Percentiles rank a stretch among this genome's conserved stretches.
phyloP scores from a whole-genome alignment of 2,329 filamentous ascomycete genomes.

The Sphaceloma murrayae region DNA sequence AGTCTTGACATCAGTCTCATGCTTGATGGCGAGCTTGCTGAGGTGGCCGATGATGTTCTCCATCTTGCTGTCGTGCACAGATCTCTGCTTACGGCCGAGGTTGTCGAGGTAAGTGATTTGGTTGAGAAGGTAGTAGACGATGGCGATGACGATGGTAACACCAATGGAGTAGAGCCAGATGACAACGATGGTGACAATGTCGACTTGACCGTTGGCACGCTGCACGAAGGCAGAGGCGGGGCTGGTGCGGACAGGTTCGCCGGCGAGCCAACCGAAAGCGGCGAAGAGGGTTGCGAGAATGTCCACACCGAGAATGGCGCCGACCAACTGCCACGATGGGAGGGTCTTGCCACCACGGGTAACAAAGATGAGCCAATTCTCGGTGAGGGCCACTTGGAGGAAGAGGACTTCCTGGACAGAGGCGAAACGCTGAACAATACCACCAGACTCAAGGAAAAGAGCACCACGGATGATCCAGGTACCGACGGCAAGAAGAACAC shows the following conservation, averaged over 20 bases:
- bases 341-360: constrained; percentile 56
- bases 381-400: constrained; percentile 44
- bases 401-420: constrained; percentile 60
- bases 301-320: constrained; percentile 63
- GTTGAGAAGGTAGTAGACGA: constrained; percentile 56
- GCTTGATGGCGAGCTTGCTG: constrained; percentile 53
- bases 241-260: constrained; percentile 35
- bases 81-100: constrained; percentile 54
- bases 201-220: constrained; percentile 40
- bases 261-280: constrained; percentile 64
- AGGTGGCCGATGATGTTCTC: constrained; percentile 58
- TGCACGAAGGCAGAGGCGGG: constrained; percentile 33
- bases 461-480: constrained; percentile 67
- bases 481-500: constrained; percentile 55
- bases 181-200: constrained; percentile 56
- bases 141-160: constrained; percentile 55
- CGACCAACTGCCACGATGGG: constrained; percentile 65
- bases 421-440: constrained; percentile 66
- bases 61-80: constrained; percentile 51
- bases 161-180: constrained; percentile 59
- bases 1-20: constrained; percentile 43
- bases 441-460: constrained; percentile 58
- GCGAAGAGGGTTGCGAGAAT: constrained; percentile 63
- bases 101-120: constrained; percentile 50
- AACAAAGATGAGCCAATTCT: constrained; percentile 48